phyloP scores from a whole-genome alignment of 2,329 filamentous ascomycete species.

The Botrytis cinerea region DNA sequence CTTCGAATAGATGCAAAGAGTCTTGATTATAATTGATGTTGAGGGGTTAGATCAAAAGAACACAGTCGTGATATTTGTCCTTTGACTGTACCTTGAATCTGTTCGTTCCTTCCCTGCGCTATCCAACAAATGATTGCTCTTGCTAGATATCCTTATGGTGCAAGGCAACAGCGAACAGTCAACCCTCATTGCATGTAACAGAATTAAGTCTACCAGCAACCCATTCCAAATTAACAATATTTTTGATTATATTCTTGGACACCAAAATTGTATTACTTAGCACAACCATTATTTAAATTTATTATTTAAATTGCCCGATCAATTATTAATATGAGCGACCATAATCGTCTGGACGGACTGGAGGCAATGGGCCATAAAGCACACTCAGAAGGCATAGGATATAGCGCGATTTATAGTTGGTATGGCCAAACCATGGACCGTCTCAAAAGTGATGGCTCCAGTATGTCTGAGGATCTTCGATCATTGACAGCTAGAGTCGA shows the following conservation, averaged over 20 bases:
- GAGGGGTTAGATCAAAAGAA: not conserved
- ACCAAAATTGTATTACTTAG: not conserved
- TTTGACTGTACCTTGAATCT: not conserved
- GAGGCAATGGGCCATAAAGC: slow-evolving; percentile 8
- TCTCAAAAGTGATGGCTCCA: not conserved
- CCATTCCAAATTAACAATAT: not conserved
- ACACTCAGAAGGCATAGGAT: not conserved
- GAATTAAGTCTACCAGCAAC: not conserved
- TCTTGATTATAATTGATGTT: not conserved
- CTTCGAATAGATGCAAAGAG: not conserved
- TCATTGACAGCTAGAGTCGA: not conserved
- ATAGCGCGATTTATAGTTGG: not conserved
- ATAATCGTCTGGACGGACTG: not conserved
- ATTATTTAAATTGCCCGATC: not conserved
- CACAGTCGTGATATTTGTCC: too few species aligned
- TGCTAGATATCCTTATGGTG: not conserved
- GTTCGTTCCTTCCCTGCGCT: not conserved
- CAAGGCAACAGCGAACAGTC: not conserved
- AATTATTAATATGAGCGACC: not conserved
- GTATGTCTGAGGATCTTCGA: not conserved
- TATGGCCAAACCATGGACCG: not conserved
- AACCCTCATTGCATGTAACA: not conserved
- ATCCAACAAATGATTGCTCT: not conserved
- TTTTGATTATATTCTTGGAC: not conserved
- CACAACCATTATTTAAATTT: not conserved